These are phyloP conservation scores for Phytophthora citrophthora DNA, from an alignment of 352 stramenopile species.

Conservation along the genomic window DNA sequence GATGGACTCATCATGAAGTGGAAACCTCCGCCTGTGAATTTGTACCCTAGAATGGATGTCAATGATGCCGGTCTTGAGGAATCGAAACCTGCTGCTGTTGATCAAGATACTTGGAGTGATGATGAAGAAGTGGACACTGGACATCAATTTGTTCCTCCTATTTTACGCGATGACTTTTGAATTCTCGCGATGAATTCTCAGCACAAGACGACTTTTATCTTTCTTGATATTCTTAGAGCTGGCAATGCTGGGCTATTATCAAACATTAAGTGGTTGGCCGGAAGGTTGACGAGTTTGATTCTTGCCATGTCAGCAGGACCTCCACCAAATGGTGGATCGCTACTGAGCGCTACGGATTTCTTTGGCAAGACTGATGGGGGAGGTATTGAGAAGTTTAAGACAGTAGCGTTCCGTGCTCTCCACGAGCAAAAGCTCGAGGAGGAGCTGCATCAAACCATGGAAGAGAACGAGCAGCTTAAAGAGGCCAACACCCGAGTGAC, in stretches of 20 bases:
- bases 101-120: conserved; percentile 66
- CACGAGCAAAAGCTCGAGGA: conserved; percentile 73
- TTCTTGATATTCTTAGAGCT: conserved; percentile 20
- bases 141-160: conserved; percentile 66
- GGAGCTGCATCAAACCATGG: conserved; percentile 49
- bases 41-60: conserved; percentile 31
- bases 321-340: not conserved
- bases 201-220: not conserved
- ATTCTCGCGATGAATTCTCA: conserved; percentile 6
- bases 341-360: conserved; percentile 54
- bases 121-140: conserved; percentile 37
- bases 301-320: conserved; percentile 19
- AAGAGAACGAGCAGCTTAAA: conserved; percentile 49
- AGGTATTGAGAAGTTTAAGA: conserved; percentile 70
- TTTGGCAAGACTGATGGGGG: conserved; percentile 59
- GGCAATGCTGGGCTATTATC: not conserved
- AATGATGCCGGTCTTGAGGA: conserved; percentile 6
- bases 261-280: not conserved
- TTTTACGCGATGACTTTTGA: conserved; percentile 54
- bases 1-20: conserved; percentile 82
- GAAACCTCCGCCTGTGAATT: conserved; percentile 41
- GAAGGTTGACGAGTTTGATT: not conserved
- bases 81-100: conserved; percentile 20
- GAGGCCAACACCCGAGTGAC: conserved; percentile 40
- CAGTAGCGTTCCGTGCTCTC: conserved; percentile 64